phyloP scores from a whole-genome alignment of 1,284 basidiomycete species.

The Ceratobasidium theobromae region DNA sequence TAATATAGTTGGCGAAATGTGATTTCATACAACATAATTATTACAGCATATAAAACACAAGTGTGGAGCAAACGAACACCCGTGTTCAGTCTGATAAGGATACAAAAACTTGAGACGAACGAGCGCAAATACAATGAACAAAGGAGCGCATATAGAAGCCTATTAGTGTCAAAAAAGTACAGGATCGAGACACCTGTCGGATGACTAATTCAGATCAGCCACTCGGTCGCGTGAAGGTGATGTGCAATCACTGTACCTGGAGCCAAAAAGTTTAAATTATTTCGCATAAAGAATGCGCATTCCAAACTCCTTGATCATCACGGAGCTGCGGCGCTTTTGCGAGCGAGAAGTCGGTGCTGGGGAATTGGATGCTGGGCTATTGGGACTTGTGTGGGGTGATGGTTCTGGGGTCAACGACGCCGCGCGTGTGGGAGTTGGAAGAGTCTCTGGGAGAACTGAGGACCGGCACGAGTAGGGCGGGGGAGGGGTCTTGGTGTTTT shows the following conservation, averaged over 20 bases:
- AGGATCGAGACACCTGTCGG: too few relatives aligned
- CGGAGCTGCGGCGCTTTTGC: conserved; percentile 30
- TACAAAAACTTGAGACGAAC: neutral
- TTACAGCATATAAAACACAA: neutral
- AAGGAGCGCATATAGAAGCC: neutral
- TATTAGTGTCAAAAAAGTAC: too few relatives aligned
- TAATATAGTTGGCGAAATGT: too few relatives aligned
- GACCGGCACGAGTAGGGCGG: conserved; percentile 26
- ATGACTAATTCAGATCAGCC: too few relatives aligned
- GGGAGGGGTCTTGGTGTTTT: conserved; percentile 7
- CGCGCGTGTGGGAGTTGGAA: neutral
- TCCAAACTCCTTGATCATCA: conserved; percentile 30
- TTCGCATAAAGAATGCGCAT: conserved; percentile 28
- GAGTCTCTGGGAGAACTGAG: conserved; percentile 20
- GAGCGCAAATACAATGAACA: neutral
- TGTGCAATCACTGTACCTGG: neutral
- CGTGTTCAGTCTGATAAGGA: neutral
- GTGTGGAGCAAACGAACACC: neutral
- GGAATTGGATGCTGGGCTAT: neutral
- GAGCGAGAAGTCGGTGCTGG: conserved; percentile 6
- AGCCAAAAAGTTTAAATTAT: conserved; percentile 8
- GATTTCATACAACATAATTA: neutral
- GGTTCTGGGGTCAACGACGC: neutral
- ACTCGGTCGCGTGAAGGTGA: neutral
- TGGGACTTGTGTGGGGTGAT: neutral